Conservation (phyloP, 2,329 filamentous ascomycete species). For the Dothistroma septosporum region DNA sequence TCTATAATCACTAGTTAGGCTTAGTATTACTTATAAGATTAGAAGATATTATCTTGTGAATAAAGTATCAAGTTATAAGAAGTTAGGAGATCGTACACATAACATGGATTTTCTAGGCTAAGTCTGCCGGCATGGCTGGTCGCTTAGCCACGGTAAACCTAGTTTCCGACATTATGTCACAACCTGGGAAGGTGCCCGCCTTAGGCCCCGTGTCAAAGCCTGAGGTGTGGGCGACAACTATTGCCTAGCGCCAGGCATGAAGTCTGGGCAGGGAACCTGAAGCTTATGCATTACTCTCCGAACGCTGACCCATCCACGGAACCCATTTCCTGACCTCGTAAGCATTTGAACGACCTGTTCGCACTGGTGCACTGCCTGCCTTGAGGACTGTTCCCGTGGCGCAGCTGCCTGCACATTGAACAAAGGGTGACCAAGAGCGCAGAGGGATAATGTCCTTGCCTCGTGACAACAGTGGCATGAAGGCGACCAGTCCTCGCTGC, state of each 20-base stretch:
- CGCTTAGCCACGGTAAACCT: no score
- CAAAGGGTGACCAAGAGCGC: not conserved
- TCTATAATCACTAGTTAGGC: no score
- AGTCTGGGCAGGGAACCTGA: not conserved
- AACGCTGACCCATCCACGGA: not conserved
- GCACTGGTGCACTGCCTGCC: not conserved
- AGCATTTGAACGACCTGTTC: not conserved
- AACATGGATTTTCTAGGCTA: no score
- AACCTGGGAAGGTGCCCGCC: no score
- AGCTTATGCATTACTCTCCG: not conserved
- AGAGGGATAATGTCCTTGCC: not conserved
- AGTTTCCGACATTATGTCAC: no score
- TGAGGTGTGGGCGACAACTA: not conserved
- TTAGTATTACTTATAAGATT: no score
- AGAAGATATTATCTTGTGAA: no score
- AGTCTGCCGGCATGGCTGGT: no score
- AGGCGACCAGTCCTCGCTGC: not conserved
- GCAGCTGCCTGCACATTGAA: not conserved
- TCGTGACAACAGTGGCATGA: not conserved
- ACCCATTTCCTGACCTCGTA: not conserved
- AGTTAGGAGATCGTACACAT: no score
- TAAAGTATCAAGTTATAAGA: no score
- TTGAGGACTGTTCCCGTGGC: not conserved
- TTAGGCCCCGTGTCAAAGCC: no score
- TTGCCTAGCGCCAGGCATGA: not conserved